Evolutionary conservation across 2,329 filamentous ascomycete species (phyloP).

Genomic region (Pseudocercospora ulei): DNA sequence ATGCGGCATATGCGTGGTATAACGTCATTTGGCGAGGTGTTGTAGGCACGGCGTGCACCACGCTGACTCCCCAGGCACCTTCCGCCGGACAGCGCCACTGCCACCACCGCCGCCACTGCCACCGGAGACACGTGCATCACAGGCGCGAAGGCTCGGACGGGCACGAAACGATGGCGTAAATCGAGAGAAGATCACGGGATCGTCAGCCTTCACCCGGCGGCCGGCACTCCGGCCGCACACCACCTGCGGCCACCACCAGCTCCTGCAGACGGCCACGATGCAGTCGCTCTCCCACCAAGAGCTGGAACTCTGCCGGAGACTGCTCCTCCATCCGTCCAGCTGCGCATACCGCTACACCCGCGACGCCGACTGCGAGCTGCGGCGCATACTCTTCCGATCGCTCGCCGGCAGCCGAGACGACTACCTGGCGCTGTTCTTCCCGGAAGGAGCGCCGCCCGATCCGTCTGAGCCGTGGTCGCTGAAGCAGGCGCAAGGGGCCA

Average conservation of each 20-base stretch:
- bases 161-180: no score
- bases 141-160: not conserved
- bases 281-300: slow-evolving; percentile 45
- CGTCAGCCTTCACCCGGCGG: not conserved
- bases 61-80: no score
- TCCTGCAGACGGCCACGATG: no score
- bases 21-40: no score
- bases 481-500: slow-evolving; percentile 77
- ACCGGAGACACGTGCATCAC: not conserved
- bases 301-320: slow-evolving; percentile 70
- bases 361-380: slow-evolving; percentile 59
- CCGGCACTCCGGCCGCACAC: not conserved
- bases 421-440: slow-evolving; percentile 72
- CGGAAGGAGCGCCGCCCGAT: slow-evolving; percentile 47
- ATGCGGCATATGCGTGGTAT: no score
- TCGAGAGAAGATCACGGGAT: not conserved
- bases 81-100: no score
- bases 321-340: slow-evolving; percentile 64
- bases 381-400: slow-evolving; percentile 75
- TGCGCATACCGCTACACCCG: slow-evolving; percentile 68
- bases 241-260: not conserved
- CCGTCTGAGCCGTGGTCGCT: slow-evolving; percentile 53
- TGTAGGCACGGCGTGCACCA: no score
- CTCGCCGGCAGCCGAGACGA: slow-evolving; percentile 66
- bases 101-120: not conserved